Conservation (phyloP, 2,329 filamentous ascomycete genomes). For the Monosporascus sp. region DNA sequence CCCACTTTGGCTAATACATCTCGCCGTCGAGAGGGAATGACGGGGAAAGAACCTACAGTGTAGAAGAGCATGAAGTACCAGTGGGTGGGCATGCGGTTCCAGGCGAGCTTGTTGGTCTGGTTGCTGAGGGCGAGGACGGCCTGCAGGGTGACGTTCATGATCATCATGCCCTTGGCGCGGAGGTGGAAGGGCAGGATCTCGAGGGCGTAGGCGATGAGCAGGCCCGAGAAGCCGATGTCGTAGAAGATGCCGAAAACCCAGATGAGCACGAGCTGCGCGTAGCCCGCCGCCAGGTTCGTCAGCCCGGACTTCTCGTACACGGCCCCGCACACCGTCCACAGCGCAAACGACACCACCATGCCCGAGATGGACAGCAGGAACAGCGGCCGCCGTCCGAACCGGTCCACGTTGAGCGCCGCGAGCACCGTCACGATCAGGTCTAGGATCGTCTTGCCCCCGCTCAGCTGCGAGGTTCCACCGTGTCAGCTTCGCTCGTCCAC, state of each 20-base stretch:
- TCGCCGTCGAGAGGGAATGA: conserved; percentile 1
- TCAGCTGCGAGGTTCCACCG: conserved; percentile 25
- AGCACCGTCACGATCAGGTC: conserved; percentile 51
- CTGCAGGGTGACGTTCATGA: conserved; percentile 61
- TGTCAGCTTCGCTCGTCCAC: background rate
- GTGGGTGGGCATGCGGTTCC: conserved; percentile 52
- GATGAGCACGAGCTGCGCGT: conserved; percentile 51
- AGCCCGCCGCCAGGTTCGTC: conserved; percentile 40
- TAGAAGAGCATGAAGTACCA: conserved; percentile 65
- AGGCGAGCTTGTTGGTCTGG: conserved; percentile 60
- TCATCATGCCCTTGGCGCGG: conserved; percentile 54
- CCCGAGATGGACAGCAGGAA: conserved; percentile 45
- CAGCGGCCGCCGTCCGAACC: conserved; percentile 46
- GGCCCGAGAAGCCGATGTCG: conserved; percentile 53
- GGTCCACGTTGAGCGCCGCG: conserved; percentile 45
- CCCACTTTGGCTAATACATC: background rate
- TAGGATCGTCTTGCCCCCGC: conserved; percentile 53
- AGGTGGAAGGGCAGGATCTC: conserved; percentile 55
- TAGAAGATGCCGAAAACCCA: conserved; percentile 57
- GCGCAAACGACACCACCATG: conserved; percentile 42
- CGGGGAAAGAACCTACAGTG: conserved; percentile 33
- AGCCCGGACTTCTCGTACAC: conserved; percentile 42
- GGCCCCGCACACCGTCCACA: conserved; percentile 48
- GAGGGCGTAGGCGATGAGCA: conserved; percentile 52
- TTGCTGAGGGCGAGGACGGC: conserved; percentile 55